Evolutionary conservation across 441 rosid genomes (phyloP).

Genomic region (Erodium moschatum): DNA sequence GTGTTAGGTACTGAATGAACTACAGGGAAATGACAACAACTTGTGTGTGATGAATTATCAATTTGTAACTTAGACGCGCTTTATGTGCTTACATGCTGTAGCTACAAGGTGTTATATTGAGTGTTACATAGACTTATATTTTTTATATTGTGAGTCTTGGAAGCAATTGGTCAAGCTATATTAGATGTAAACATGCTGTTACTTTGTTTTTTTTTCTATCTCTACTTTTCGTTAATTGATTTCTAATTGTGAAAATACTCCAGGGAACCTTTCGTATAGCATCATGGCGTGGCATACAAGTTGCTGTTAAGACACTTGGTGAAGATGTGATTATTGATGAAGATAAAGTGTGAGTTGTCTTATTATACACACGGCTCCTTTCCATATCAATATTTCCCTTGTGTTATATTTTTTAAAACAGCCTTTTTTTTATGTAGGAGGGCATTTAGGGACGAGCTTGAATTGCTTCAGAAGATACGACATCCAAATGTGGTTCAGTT

Average conservation of each 20-base stretch:
- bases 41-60: not conserved
- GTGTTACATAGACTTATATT: not conserved
- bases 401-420: not conserved
- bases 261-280: conserved; percentile 81
- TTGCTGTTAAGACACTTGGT: conserved; percentile 77
- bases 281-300: conserved; percentile 85
- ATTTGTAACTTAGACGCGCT: not conserved
- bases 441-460: conserved; percentile 70
- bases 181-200: not conserved
- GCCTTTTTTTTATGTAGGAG: not conserved
- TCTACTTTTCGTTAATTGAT: not conserved
- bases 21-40: not conserved
- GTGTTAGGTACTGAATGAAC: not conserved
- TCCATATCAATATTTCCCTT: not conserved
- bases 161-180: not conserved
- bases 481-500: conserved; percentile 83
- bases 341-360: conserved; percentile 65
- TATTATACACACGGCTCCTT: not conserved
- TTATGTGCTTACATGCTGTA: not conserved
- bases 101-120: not conserved
- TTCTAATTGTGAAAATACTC: conserved; percentile 12
- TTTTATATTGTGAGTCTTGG: not conserved
- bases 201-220: not conserved
- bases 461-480: conserved; percentile 67
- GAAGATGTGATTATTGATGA: conserved; percentile 63